These are phyloP conservation scores for Saccharomycopsis amapae DNA, from an alignment of 805 yeast genomes.

Conservation along the genomic window DNA sequence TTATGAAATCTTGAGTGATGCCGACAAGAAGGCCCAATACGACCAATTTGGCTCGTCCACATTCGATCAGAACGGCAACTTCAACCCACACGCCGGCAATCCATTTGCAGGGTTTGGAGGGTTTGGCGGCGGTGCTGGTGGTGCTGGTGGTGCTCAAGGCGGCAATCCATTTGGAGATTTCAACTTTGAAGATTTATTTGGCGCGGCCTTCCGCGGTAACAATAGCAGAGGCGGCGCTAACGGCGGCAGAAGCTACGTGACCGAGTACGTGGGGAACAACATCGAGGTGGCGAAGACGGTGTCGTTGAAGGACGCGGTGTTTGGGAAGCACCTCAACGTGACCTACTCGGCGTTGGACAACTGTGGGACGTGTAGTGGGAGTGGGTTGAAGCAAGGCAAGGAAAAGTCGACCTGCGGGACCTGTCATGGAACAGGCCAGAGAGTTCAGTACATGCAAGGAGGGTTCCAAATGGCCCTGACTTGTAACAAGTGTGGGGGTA, in stretches of 20 bases:
- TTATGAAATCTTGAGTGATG: constrained; percentile 83
- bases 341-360: constrained; percentile 67
- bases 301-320: constrained; percentile 78
- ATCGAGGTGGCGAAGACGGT: constrained; percentile 72
- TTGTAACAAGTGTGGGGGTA: constrained; percentile 80
- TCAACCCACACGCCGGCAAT: constrained; percentile 37
- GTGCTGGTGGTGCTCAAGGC: constrained; percentile 43
- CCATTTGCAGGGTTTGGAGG: constrained; percentile 44
- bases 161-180: constrained; percentile 35
- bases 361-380: constrained; percentile 75
- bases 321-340: constrained; percentile 63
- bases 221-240: constrained; percentile 30
- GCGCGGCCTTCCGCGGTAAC: constrained; percentile 41
- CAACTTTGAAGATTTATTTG: constrained; percentile 59
- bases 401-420: constrained; percentile 71
- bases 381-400: constrained; percentile 75
- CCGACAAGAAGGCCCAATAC: constrained; percentile 76
- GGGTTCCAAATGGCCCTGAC: constrained; percentile 97
- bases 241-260: constrained; percentile 42
- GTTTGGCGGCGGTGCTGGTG: constrained; percentile 57
- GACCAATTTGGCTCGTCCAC: constrained; percentile 91
- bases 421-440: constrained; percentile 92
- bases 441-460: constrained; percentile 76
- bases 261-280: constrained; percentile 84
- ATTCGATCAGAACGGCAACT: constrained; percentile 52